phyloP scores from a whole-genome alignment of 2,329 filamentous ascomycete species.

The Neonectria sp. region DNA sequence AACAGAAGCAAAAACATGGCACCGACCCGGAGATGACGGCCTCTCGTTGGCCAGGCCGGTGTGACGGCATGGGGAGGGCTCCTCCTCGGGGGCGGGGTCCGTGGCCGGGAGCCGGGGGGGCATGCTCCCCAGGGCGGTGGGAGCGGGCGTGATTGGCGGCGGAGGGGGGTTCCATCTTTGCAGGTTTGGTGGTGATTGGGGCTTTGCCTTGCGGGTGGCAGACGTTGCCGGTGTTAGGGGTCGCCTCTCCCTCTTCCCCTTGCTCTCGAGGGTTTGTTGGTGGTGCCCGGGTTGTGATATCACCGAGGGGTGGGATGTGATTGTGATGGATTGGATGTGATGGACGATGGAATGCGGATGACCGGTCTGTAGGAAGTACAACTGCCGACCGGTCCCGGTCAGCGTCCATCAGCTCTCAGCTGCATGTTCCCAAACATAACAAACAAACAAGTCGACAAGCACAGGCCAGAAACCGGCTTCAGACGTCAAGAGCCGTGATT shows the following conservation, averaged over 20 bases:
- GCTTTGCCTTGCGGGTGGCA: too few relatives aligned
- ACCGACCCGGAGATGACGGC: background rate
- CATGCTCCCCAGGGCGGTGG: conserved; percentile 48
- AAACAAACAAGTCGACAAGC: conserved; percentile 28
- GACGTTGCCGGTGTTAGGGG: too few relatives aligned
- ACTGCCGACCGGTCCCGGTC: background rate
- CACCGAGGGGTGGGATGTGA: conserved; percentile 2
- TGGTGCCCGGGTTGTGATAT: conserved; percentile 3
- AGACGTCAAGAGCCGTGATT: conserved; percentile 3
- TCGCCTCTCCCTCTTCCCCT: background rate
- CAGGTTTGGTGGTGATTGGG: conserved; percentile 21
- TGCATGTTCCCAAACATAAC: conserved; percentile 19
- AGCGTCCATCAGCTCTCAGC: background rate
- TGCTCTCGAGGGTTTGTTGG: conserved; percentile 20
- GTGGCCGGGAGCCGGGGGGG: conserved; percentile 45
- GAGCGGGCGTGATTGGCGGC: conserved; percentile 46
- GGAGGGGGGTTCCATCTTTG: background rate
- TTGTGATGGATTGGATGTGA: conserved; percentile 8
- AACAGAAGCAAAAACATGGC: conserved; percentile 24
- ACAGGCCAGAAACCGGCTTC: conserved; percentile 35
- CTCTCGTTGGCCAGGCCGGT: conserved; percentile 13
- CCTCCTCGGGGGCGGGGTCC: conserved; percentile 39
- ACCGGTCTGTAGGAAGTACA: background rate
- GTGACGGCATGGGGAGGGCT: conserved; percentile 32
- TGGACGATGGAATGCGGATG: background rate